Percentiles rank a stretch among this genome's conserved stretches.
These are phyloP conservation scores for Nannochloropsis gaditana DNA, from an alignment of 108 stramenopile species.

Conservation along the genomic window DNA sequence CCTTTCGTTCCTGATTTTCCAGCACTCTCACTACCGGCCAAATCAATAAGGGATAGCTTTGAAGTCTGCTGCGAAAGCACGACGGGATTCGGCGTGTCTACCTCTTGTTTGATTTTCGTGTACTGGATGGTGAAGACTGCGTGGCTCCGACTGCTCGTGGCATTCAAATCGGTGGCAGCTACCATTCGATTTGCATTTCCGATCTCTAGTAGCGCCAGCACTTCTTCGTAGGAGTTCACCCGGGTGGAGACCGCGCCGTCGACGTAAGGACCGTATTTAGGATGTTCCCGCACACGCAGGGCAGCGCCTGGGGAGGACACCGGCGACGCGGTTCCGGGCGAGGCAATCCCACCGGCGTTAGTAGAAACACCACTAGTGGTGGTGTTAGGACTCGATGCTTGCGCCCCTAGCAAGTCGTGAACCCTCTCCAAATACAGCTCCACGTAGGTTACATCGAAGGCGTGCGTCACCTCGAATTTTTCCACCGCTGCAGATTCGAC, in stretches of 20 bases:
- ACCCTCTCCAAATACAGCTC: slow-evolving; percentile 51
- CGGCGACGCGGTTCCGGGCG: background rate
- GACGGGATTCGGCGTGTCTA: background rate
- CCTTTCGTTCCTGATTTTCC: slow-evolving; percentile 72
- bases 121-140: slow-evolving; percentile 54
- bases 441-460: slow-evolving; percentile 23
- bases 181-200: slow-evolving; percentile 63
- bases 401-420: slow-evolving; percentile 35
- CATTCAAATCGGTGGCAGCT: slow-evolving; percentile 67
- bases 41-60: slow-evolving; percentile 57
- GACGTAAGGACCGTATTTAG: slow-evolving; percentile 18
- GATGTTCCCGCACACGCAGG: slow-evolving; percentile 23
- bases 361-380: background rate
- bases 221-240: slow-evolving; percentile 51
- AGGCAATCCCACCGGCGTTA: background rate
- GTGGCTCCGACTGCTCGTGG: slow-evolving; percentile 53
- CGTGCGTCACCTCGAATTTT: slow-evolving; percentile 27
- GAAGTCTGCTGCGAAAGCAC: slow-evolving; percentile 32
- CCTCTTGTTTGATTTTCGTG: background rate
- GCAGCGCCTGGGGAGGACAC: background rate
- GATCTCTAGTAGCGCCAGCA: slow-evolving; percentile 57
- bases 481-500: background rate
- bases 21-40: slow-evolving; percentile 57
- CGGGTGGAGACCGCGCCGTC: background rate
- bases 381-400: slow-evolving; percentile 8